Percentiles rank a stretch among this genome's conserved stretches.
Conservation (phyloP, 1,284 basidiomycete genomes). For the Cutaneotrichosporon cavernicola region DNA sequence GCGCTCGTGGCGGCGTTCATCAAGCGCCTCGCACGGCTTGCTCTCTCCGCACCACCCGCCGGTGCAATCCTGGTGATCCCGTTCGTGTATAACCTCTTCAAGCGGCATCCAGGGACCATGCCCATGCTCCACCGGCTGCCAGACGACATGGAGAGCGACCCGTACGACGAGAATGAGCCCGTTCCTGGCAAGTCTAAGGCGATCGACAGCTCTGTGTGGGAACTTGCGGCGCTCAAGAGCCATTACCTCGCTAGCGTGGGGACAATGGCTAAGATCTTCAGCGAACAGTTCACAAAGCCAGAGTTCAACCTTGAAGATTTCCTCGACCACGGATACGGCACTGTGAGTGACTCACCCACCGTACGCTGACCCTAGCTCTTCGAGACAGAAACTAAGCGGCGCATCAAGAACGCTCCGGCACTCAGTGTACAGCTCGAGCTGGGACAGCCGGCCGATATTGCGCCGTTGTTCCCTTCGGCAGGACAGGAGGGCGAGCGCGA, state of each 20-base stretch:
- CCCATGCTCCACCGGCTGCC: constrained; percentile 74
- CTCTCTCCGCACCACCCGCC: constrained; percentile 80
- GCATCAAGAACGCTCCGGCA: constrained; percentile 77
- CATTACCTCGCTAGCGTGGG: constrained; percentile 86
- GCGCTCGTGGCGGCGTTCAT: constrained; percentile 89
- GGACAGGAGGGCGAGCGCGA: constrained; percentile 12
- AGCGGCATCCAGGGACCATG: constrained; percentile 88
- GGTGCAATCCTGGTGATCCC: constrained; percentile 88
- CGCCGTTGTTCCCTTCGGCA: constrained; percentile 15
- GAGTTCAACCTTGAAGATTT: constrained; percentile 92
- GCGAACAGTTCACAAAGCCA: constrained; percentile 89
- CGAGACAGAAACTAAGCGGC: constrained; percentile 77
- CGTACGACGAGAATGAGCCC: constrained; percentile 64
- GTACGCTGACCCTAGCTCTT: constrained; percentile 63
- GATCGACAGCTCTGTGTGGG: constrained; percentile 86
- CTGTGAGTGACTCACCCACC: constrained; percentile 68
- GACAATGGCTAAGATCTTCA: constrained; percentile 79
- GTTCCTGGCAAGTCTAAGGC: constrained; percentile 78
- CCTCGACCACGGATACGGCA: constrained; percentile 90
- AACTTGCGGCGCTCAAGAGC: constrained; percentile 71
- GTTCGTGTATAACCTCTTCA: constrained; percentile 92
- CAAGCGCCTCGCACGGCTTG: constrained; percentile 82
- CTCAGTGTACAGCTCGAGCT: constrained; percentile 48
- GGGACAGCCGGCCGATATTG: constrained; percentile 13
- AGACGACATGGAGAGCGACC: constrained; percentile 49